These are phyloP conservation scores for Fusarium humuli DNA, from an alignment of 2,329 filamentous ascomycete genomes.

Conservation along the genomic window DNA sequence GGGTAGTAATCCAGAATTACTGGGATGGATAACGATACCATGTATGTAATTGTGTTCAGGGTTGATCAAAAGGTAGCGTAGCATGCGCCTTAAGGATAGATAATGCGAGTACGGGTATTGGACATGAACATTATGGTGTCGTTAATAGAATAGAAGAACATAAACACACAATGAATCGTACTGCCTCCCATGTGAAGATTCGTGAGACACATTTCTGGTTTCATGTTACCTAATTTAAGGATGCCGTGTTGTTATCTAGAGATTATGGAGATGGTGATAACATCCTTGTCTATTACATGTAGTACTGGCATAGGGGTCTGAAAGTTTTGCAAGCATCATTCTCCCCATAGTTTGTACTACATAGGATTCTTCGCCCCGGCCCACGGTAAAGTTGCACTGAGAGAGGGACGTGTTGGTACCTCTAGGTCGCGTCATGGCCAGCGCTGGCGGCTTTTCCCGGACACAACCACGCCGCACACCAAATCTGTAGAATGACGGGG, in stretches of 20 bases:
- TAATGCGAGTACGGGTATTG: neutral
- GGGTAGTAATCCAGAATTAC: constrained; percentile 13
- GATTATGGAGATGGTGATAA: neutral
- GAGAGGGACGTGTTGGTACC: neutral
- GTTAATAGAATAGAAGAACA: constrained; percentile 25
- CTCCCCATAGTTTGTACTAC: neutral
- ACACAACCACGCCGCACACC: constrained; percentile 27
- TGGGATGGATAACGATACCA: constrained; percentile 35
- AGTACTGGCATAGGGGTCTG: neutral
- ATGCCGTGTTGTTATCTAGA: neutral
- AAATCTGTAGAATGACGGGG: constrained; percentile 9
- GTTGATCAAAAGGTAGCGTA: constrained; percentile 7
- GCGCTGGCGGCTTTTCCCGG: constrained; percentile 27
- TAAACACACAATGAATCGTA: neutral
- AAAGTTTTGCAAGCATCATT: neutral
- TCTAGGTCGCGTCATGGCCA: constrained; percentile 10
- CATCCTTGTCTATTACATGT: neutral
- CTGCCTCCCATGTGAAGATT: neutral
- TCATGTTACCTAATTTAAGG: neutral
- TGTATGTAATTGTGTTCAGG: constrained; percentile 28
- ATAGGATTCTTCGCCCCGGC: constrained; percentile 1
- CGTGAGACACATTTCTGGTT: neutral
- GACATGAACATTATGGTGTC: neutral
- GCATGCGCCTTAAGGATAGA: neutral
- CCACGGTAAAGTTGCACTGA: constrained; percentile 12